Base-by-base conservation (phyloP, 352 stramenopile genomes). In the Phytophthora cactorum region DNA sequence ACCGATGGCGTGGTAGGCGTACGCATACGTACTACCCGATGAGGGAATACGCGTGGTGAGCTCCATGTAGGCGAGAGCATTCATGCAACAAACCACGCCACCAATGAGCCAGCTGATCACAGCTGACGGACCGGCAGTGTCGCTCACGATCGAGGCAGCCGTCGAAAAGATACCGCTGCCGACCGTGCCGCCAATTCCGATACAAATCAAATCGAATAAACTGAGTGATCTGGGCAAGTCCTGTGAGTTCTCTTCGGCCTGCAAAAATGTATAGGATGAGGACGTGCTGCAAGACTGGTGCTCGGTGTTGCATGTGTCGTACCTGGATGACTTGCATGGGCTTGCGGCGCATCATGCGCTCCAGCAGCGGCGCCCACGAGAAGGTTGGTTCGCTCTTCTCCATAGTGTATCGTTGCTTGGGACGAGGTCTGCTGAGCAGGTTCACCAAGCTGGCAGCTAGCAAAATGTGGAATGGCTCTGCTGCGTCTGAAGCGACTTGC, bases 21-120 rank as follows among this genome's bases (percentile, higher is more conserved):
- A 98, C 4, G 86, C 81, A 74, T 98, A 98, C 14, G 85, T 95
- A 52, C 75, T 91, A 25, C 91, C 91, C 5, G 86, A 88, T 12
- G 81, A 92, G 12, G 90, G 89, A 27, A 97, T 86, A 17, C 87
- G 66, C 8, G 74, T 82, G 5, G 85, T 91, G 25, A 94, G 70
- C 65, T 97, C 90, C 46, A 92, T 92, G 68, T 93, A 97, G 41
- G 86, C 87, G 10, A 93, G 63, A 8, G 88, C 89, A 39, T 79
- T 90, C 50, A 88, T 68, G 32, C 76, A 91, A 22, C 88, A 92
- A 17, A 89, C 81, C 1, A 92, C 41, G 17, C 88, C 91, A 54
- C 77, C 81, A 52, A 97, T 82, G 22, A 82, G 52, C 81, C 86
- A 97, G 34, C 72, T 90, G 36, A 96, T 56, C 63, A 86, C 60